Percentiles rank a stretch among this genome's conserved stretches.
Evolutionary conservation across 257 asterid species (phyloP).

Genomic region (Mentha longifolia): DNA sequence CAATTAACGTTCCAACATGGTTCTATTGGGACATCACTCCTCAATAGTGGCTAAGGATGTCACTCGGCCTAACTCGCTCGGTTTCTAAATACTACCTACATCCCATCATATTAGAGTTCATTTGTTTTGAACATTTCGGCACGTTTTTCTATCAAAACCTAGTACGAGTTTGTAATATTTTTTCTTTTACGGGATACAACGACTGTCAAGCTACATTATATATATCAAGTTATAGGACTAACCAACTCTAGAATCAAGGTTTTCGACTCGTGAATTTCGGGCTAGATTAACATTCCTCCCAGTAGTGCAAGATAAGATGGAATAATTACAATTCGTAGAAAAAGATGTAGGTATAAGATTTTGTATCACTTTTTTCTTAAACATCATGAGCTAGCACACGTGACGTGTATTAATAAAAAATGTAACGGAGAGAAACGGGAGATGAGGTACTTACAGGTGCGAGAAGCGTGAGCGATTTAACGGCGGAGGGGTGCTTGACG

Average conservation of each 20-base stretch:
- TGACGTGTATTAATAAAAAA: neutral
- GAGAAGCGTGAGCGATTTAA: slow-evolving; percentile 82
- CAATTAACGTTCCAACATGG: slow-evolving; percentile 22
- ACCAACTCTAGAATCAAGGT: no score
- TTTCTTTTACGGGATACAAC: no score
- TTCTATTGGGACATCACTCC: neutral
- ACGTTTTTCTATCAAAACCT: no score
- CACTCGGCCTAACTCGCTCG: no score
- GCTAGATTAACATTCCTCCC: neutral
- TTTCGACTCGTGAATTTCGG: no score
- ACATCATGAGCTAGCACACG: neutral
- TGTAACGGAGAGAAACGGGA: neutral
- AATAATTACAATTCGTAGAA: neutral
- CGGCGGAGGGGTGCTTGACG: slow-evolving; percentile 62
- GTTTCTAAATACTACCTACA: no score
- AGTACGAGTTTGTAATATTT: no score
- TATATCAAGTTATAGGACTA: no score
- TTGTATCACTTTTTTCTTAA: neutral
- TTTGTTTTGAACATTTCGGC: no score
- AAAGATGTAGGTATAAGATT: neutral
- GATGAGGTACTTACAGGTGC: slow-evolving; percentile 64
- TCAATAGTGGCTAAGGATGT: no score
- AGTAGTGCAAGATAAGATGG: neutral
- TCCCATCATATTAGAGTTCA: no score
- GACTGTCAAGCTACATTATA: no score